These are phyloP conservation scores for Russula compacta DNA, from an alignment of 768 basidiomycete genomes.

Conservation along the genomic window DNA sequence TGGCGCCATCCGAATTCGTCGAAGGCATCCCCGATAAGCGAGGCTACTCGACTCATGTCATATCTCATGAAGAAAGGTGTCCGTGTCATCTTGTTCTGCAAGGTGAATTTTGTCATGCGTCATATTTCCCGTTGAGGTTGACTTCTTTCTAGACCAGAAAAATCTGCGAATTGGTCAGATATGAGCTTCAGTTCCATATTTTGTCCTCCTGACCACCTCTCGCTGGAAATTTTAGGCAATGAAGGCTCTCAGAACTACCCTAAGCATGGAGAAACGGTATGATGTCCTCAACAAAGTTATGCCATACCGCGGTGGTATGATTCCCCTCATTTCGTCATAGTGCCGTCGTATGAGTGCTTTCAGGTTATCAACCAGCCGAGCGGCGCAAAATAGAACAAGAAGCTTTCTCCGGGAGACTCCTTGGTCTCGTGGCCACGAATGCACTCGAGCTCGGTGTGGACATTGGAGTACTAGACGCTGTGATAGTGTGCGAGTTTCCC, in stretches of 20 bases:
- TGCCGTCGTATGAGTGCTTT: background rate
- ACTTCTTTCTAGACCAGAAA: slow-evolving; percentile 51
- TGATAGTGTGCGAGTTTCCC: slow-evolving; percentile 85
- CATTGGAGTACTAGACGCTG: slow-evolving; percentile 80
- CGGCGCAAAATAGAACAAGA: slow-evolving; percentile 77
- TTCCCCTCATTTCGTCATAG: background rate
- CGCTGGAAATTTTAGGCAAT: slow-evolving; percentile 43
- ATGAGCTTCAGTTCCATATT: background rate
- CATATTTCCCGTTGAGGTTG: background rate
- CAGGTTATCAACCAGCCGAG: slow-evolving; percentile 38
- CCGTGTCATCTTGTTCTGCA: slow-evolving; percentile 83
- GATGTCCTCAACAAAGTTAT: slow-evolving; percentile 72
- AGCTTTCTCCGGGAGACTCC: slow-evolving; percentile 74
- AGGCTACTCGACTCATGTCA: slow-evolving; percentile 65
- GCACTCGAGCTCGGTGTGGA: slow-evolving; percentile 90
- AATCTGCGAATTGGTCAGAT: slow-evolving; percentile 66
- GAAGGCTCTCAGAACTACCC: slow-evolving; percentile 61
- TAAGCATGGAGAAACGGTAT: slow-evolving; percentile 63
- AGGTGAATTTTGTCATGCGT: slow-evolving; percentile 34
- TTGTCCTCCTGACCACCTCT: background rate
- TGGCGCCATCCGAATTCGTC: slow-evolving; percentile 63
- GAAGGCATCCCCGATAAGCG: slow-evolving; percentile 49
- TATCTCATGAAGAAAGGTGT: slow-evolving; percentile 77
- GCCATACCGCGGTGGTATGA: slow-evolving; percentile 74
- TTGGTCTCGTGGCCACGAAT: slow-evolving; percentile 85